Evolutionary conservation across 768 basidiomycete species (phyloP), one percentile per base, ranked within the genome.

Genomic region (Cytidiella melzeri): DNA sequence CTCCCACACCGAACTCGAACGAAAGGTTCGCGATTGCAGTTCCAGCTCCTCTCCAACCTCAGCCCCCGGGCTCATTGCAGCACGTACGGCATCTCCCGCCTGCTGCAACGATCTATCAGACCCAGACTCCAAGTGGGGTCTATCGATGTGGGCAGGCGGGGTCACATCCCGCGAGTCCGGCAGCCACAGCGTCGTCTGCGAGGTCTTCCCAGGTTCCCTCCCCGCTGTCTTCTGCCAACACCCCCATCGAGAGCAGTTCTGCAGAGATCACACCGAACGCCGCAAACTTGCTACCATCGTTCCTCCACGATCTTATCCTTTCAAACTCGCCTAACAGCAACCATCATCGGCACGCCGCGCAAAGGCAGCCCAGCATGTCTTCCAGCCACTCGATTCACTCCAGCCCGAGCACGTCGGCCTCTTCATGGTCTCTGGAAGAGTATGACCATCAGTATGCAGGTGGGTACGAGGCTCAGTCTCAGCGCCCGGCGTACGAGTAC

Each of bases 21-120:
- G 53, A 73, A 76, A 0, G 55, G 70, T 56, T 73, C 74, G 20
- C 43, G 42, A 41, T 18, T n/a, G n/a, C n/a, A n/a, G n/a, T n/a
- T n/a, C n/a, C n/a, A n/a, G n/a, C n/a, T n/a, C n/a, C n/a, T n/a
- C n/a, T n/a, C n/a, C n/a, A n/a, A n/a, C n/a, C n/a, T n/a, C n/a
- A n/a, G n/a, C n/a, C n/a, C n/a, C n/a, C n/a, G n/a, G n/a, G n/a
- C n/a, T n/a, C n/a, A 11, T 52, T 11, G 30, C 19, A 13, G 4
- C 66, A 66, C 37, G 69, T 7, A 7, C 30, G 15, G 30, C 30
- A 34, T 68, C 48, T 19, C 70, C 10, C 11, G 38, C 12, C 27
- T 27, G n/a, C n/a, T n/a, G n/a, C n/a, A n/a, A 23, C 59, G 70
- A 21, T 64, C 64, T 28, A 62, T 66, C 23, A 50, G 19, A 71